phyloP scores from a whole-genome alignment of 371 early-diverging fungal genomes.

The Mortierella sp. region DNA sequence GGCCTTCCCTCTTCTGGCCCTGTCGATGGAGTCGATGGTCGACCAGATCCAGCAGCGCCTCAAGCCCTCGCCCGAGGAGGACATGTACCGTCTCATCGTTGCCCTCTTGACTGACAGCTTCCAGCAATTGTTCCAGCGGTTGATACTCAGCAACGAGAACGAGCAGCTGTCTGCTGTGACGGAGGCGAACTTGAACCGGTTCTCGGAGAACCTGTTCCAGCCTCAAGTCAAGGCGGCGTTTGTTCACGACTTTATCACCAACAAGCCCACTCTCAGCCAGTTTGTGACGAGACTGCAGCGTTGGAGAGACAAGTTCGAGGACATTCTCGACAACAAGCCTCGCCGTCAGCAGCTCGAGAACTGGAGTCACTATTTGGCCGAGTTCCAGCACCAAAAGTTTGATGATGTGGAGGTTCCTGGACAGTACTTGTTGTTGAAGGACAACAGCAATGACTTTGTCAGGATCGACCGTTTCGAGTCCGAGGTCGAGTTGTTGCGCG shows the following conservation, averaged over 20 bases:
- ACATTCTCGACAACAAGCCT: slow-evolving; percentile 85
- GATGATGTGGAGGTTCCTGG: slow-evolving; percentile 99
- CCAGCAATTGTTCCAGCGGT: slow-evolving; percentile 78
- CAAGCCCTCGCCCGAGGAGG: slow-evolving; percentile 95
- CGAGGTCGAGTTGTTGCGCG: slow-evolving; percentile 86
- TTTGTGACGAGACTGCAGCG: slow-evolving; percentile 85
- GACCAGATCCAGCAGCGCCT: slow-evolving; percentile 94
- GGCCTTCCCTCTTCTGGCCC: slow-evolving; percentile 91
- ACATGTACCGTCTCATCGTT: slow-evolving; percentile 93
- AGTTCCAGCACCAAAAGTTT: slow-evolving; percentile 97
- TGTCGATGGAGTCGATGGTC: slow-evolving; percentile 98
- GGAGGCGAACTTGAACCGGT: slow-evolving; percentile 84
- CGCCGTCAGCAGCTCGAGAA: slow-evolving; percentile 86
- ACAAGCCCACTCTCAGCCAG: slow-evolving; percentile 82
- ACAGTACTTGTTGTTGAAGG: slow-evolving; percentile 89
- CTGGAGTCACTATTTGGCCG: slow-evolving; percentile 92
- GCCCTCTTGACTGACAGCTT: slow-evolving; percentile 91
- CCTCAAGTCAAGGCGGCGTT: slow-evolving; percentile 81
- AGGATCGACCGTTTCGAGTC: slow-evolving; percentile 95
- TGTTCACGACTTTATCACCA: slow-evolving; percentile 89
- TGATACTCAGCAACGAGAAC: slow-evolving; percentile 75
- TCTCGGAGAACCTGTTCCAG: slow-evolving; percentile 86
- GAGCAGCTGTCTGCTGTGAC: slow-evolving; percentile 80
- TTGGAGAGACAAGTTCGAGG: slow-evolving; percentile 94
- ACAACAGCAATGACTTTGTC: slow-evolving; percentile 92